These are phyloP conservation scores for Solanum corneliomulleri DNA, from an alignment of 257 asterid genomes.

Conservation along the genomic window DNA sequence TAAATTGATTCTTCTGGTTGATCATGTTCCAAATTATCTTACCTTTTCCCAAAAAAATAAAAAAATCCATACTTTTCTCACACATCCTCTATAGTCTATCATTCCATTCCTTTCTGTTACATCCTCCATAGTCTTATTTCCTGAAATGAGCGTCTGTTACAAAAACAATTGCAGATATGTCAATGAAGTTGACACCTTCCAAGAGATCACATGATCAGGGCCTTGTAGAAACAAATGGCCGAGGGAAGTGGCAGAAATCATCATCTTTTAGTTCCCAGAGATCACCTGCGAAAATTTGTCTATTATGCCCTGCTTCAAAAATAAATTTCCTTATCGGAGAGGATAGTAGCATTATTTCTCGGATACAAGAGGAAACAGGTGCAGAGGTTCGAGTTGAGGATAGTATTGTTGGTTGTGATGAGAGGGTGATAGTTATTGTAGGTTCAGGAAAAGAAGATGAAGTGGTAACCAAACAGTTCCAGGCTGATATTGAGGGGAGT, in stretches of 20 bases:
- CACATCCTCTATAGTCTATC: background rate
- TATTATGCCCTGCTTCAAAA: conserved; percentile 60
- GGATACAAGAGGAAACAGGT: conserved; percentile 60
- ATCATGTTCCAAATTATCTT: background rate
- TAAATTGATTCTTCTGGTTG: background rate
- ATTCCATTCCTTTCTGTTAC: background rate
- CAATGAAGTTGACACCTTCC: conserved; percentile 61
- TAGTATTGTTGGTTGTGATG: conserved; percentile 59
- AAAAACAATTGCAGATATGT: conserved; percentile 27
- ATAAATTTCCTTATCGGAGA: conserved; percentile 47
- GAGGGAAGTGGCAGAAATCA: conserved; percentile 61
- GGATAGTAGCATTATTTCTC: conserved; percentile 50
- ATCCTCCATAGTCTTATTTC: background rate
- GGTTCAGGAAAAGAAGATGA: conserved; percentile 36
- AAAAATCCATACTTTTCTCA: background rate
- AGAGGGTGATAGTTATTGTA: conserved; percentile 50
- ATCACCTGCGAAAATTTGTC: conserved; percentile 26
- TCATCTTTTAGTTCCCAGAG: conserved; percentile 31
- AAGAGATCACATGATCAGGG: conserved; percentile 58
- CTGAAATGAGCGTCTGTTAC: background rate
- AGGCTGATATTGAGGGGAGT: conserved; percentile 30
- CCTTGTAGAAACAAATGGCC: conserved; percentile 35
- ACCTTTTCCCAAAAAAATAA: background rate
- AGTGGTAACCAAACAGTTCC: conserved; percentile 14
- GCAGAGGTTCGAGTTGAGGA: conserved; percentile 68